These are phyloP conservation scores for Thyridium curvatum DNA, from an alignment of 2,329 filamentous ascomycete species.

Conservation along the genomic window DNA sequence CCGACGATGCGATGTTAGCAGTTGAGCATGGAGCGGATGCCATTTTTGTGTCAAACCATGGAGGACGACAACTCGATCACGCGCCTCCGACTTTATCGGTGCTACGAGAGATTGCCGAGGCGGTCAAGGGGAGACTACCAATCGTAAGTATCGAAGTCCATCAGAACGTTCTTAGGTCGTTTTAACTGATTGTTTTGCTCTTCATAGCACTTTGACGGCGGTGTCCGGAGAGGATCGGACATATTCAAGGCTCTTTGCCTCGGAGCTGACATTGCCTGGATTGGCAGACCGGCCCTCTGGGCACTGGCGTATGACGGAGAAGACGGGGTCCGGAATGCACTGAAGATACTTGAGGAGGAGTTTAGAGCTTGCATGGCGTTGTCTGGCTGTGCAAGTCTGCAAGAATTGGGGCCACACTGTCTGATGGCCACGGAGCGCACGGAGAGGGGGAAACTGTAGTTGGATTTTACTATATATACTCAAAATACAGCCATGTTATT, in stretches of 20 bases:
- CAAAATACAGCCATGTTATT: too few species aligned
- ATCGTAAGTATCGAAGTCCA: too few species aligned
- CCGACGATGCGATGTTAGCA: slow-evolving; percentile 26
- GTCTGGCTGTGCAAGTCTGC: too few species aligned
- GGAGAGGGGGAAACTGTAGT: too few species aligned
- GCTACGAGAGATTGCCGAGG: slow-evolving; percentile 30
- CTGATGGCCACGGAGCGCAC: too few species aligned
- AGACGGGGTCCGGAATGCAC: background rate
- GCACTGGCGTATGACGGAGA: background rate
- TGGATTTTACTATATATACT: too few species aligned
- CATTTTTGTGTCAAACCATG: slow-evolving; percentile 43
- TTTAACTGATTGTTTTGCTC: background rate
- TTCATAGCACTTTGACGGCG: too few species aligned
- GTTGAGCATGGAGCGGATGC: slow-evolving; percentile 34
- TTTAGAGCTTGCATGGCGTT: slow-evolving; percentile 6
- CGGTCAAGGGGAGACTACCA: too few species aligned
- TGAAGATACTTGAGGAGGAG: slow-evolving; percentile 8
- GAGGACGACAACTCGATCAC: slow-evolving; percentile 42
- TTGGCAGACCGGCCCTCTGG: too few species aligned
- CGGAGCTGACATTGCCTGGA: slow-evolving; percentile 1
- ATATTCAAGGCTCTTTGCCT: slow-evolving; percentile 1
- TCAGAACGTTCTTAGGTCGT: too few species aligned
- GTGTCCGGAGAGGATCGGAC: slow-evolving; percentile 4
- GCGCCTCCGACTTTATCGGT: slow-evolving; percentile 34
- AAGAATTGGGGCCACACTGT: too few species aligned